A percentile compares a stretch with the other conserved stretches of the same genome.
phyloP scores from a whole-genome alignment of 371 early-diverging fungal species.

The Mucor plumbeus region DNA sequence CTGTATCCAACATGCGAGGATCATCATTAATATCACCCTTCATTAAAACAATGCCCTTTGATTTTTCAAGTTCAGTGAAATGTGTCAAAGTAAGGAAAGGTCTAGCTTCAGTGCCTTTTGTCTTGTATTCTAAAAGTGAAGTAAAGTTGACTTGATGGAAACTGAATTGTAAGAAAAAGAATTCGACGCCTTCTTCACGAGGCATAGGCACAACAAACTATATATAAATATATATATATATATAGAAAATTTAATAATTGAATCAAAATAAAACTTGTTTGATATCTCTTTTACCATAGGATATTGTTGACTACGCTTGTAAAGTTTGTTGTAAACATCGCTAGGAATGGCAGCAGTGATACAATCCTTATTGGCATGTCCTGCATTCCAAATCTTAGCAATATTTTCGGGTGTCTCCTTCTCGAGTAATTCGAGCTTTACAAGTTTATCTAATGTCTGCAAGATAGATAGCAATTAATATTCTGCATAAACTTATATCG shows the following conservation, averaged over 20 bases:
- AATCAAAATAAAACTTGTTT: background rate
- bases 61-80: slow-evolving; percentile 82
- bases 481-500: background rate
- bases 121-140: slow-evolving; percentile 89
- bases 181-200: slow-evolving; percentile 83
- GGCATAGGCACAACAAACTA: slow-evolving; percentile 91
- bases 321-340: slow-evolving; percentile 72
- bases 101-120: slow-evolving; percentile 77
- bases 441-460: slow-evolving; percentile 78
- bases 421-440: slow-evolving; percentile 73
- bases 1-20: slow-evolving; percentile 62
- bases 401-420: slow-evolving; percentile 72
- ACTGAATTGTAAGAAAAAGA: slow-evolving; percentile 85
- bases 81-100: slow-evolving; percentile 88
- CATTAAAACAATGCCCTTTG: slow-evolving; percentile 91
- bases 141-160: slow-evolving; percentile 88
- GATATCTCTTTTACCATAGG: slow-evolving; percentile 67
- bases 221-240: background rate
- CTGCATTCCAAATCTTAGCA: slow-evolving; percentile 82
- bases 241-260: too few species aligned
- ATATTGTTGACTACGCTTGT: slow-evolving; percentile 65
- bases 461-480: background rate
- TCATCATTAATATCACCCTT: slow-evolving; percentile 76
- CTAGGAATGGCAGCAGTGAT: slow-evolving; percentile 81
- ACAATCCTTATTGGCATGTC: slow-evolving; percentile 72